phyloP scores from a whole-genome alignment of 1,284 basidiomycete genomes.

The Hypsizygus ulmarius region DNA sequence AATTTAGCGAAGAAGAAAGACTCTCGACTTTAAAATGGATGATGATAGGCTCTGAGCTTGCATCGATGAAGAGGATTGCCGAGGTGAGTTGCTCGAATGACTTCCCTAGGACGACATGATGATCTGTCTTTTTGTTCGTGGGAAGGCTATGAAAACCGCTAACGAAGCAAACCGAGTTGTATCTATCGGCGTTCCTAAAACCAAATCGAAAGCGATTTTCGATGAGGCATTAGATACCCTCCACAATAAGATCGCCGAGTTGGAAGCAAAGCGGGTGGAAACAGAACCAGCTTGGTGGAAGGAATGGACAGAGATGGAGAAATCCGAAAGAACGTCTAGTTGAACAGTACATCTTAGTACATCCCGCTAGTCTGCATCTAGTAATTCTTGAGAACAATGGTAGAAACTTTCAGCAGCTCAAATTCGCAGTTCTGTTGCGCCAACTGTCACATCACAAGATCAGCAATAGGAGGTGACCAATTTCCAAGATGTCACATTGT shows the following conservation, averaged over 20 bases:
- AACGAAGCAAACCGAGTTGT: conserved; percentile 15
- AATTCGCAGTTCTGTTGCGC: too few relatives aligned
- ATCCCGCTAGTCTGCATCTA: neutral
- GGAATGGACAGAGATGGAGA: conserved; percentile 23
- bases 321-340: neutral
- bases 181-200: conserved; percentile 9
- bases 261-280: conserved; percentile 22
- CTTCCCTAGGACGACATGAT: neutral
- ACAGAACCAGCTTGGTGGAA: conserved; percentile 35
- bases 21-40: conserved; percentile 26
- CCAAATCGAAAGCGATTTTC: conserved; percentile 13
- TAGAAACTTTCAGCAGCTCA: too few relatives aligned
- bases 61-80: conserved; percentile 23
- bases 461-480: neutral
- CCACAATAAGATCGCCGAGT: conserved; percentile 10
- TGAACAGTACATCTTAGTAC: neutral
- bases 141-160: conserved; percentile 19
- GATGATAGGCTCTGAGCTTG: conserved; percentile 23
- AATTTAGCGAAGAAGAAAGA: conserved; percentile 26
- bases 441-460: conserved; percentile 12
- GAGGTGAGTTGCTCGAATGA: conserved; percentile 20
- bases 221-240: conserved; percentile 9
- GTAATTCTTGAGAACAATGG: too few relatives aligned
- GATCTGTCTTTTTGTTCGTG: neutral
- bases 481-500: neutral